Evolutionary conservation across 176 grass and related monocot species (phyloP).

Genomic region (Oryza punctata): DNA sequence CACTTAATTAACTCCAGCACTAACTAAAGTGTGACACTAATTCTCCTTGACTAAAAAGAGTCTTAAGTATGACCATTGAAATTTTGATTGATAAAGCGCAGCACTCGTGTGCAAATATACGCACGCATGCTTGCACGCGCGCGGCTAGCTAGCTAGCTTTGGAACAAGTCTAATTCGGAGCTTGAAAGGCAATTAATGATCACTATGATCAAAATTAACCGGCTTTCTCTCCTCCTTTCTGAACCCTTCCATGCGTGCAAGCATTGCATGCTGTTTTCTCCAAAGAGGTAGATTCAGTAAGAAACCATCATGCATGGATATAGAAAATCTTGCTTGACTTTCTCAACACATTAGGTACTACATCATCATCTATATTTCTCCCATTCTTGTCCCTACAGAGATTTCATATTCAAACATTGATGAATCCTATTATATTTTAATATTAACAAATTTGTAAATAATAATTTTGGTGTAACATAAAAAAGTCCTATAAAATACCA

Average conservation of each 20-base stretch:
- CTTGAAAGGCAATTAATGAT: constrained; percentile 9
- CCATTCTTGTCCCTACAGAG: background rate
- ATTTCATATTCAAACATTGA: background rate
- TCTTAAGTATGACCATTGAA: background rate
- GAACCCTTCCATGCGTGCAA: background rate
- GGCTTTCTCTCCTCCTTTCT: background rate
- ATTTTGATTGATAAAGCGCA: background rate
- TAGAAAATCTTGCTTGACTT: constrained; percentile 34
- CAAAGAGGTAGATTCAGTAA: background rate
- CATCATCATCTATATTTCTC: constrained; percentile 17
- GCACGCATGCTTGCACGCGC: constrained; percentile 25
- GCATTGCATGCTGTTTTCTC: constrained; percentile 1
- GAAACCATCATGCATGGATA: background rate
- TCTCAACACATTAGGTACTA: background rate
- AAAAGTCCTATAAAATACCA: background rate
- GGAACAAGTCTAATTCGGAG: constrained; percentile 6
- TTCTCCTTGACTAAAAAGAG: background rate
- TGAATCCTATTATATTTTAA: background rate
- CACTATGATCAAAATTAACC: background rate
- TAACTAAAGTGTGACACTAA: background rate
- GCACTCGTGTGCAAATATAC: background rate
- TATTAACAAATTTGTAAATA: background rate
- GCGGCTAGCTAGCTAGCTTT: background rate
- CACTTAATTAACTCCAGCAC: background rate
- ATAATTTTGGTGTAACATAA: background rate